phyloP scores from a whole-genome alignment of 1,284 basidiomycete genomes.

The Rhodotorula sp. region DNA sequence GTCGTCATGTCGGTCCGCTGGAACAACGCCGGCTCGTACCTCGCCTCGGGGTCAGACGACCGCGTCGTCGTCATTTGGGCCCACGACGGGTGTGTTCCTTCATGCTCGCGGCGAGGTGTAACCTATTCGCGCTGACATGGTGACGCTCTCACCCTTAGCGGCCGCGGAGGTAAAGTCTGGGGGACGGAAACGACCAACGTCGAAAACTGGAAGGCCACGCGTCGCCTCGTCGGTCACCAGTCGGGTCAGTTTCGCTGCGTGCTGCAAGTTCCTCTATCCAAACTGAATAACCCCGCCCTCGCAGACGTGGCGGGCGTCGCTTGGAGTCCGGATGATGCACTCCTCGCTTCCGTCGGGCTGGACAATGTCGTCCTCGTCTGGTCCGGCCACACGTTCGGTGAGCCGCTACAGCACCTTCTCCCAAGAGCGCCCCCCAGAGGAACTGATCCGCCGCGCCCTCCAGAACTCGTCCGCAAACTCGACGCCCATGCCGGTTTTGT shows the following conservation, averaged over 20 bases:
- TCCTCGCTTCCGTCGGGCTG: conserved; percentile 88
- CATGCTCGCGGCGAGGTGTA: too few relatives aligned
- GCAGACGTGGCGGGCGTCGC: conserved; percentile 92
- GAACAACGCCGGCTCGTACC: conserved; percentile 89
- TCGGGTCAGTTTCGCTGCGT: conserved; percentile 61
- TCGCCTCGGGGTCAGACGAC: conserved; percentile 96
- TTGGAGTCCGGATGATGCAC: conserved; percentile 88
- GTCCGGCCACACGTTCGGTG: conserved; percentile 84
- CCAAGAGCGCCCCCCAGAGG: too few relatives aligned
- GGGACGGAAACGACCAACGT: conserved; percentile 90
- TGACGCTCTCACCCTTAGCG: too few relatives aligned
- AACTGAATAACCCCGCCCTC: neutral
- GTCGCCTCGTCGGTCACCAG: conserved; percentile 86
- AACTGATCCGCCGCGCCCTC: too few relatives aligned
- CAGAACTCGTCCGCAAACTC: conserved; percentile 77
- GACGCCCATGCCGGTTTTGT: conserved; percentile 93
- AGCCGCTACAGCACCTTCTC: conserved; percentile 31
- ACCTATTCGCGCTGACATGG: too few relatives aligned
- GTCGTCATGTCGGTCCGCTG: conserved; percentile 92
- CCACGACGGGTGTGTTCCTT: conserved; percentile 70
- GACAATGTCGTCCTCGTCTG: conserved; percentile 90
- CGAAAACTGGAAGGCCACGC: conserved; percentile 95
- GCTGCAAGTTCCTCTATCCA: neutral
- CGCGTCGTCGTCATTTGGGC: conserved; percentile 96
- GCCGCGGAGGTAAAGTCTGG: conserved; percentile 79